Conservation (phyloP, 2,329 filamentous ascomycete genomes). For the Aspergillus vadensis region DNA sequence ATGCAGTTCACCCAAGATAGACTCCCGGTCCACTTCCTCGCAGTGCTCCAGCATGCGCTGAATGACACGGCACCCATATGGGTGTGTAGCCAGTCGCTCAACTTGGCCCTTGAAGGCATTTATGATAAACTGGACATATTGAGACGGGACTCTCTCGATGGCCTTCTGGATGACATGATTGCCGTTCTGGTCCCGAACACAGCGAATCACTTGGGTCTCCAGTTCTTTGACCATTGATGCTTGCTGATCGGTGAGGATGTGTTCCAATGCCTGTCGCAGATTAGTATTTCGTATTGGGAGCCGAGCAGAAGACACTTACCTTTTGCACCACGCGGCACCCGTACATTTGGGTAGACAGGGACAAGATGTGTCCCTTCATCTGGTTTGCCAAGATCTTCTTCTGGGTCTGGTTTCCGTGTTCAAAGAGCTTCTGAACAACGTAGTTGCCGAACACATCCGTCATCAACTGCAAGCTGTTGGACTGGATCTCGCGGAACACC, state of each 20-base stretch:
- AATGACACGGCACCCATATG: constrained; percentile 88
- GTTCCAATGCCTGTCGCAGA: constrained; percentile 71
- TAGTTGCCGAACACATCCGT: constrained; percentile 98
- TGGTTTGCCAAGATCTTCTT: constrained; percentile 82
- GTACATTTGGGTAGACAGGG: constrained; percentile 84
- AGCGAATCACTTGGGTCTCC: constrained; percentile 71
- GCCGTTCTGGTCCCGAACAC: constrained; percentile 84
- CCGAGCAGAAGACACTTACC: constrained; percentile 49
- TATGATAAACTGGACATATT: constrained; percentile 84
- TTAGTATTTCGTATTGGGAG: constrained; percentile 26
- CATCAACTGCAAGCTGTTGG: constrained; percentile 85
- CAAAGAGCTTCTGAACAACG: constrained; percentile 96
- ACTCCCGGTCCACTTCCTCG: constrained; percentile 67
- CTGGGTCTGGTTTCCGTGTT: constrained; percentile 90
- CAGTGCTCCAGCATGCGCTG: constrained; percentile 88
- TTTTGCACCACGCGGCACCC: constrained; percentile 96
- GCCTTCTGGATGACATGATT: constrained; percentile 97
- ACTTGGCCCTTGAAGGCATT: constrained; percentile 76
- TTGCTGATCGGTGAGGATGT: constrained; percentile 91
- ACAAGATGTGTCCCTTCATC: constrained; percentile 83
- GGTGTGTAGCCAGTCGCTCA: constrained; percentile 71
- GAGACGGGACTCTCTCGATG: constrained; percentile 74
- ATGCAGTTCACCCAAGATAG: constrained; percentile 78
- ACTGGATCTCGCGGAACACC: constrained; percentile 82
- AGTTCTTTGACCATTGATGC: constrained; percentile 80